Base-by-base conservation (phyloP, 305 asterid genomes). In the Caryopteris hybrid region DNA sequence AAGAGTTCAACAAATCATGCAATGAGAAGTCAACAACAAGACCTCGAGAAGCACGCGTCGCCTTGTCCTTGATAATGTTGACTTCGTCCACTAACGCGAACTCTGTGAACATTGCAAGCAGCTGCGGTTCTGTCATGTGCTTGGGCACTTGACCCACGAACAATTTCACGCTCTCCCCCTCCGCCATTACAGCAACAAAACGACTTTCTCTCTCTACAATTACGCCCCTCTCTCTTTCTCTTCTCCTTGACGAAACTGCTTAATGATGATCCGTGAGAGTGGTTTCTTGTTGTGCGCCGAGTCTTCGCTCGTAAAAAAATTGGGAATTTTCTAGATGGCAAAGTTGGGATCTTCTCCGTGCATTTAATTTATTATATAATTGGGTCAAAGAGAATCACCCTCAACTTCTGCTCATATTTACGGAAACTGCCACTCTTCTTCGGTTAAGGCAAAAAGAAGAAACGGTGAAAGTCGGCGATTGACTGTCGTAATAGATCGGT, bases 111-210 rank as follows among this genome's bases (percentile, higher is more conserved):
- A 91, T 61, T 71, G 78, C 80, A 60, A 74, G 73, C 58, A 91
- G 82, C 82, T 91, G 82, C 74, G 86, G 71, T 71, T 91, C 96
- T 68, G 80, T 86, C 91, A 91, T 86, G 69, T 84, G 78, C 84
- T 87, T 91, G 52, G 97, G 97, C 66, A 91, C 88, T 80, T 91
- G 96, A 68, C 97, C 97, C 1, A 88, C 95, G 63, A 91, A 91
- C 74, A 91, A 78, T 89, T 91, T 91, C 69, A 91, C 97, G 83
- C 87, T 82, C 77, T 88, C 96, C 12, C 75, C 89, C 71, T 85
- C 96, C 88, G 92, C 92, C 96, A 88, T 85, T 72, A 76, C 78
- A 50, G 81, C 81, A 58, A 50, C 56, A 2, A 41, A 29, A 11
- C 36, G 20, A 67, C 48, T 16, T n/a, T 71, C 73, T 72, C 74